Evolutionary conservation across 2,329 filamentous ascomycete species (phyloP), one percentile per base, ranked within the genome.

Genomic region (Trichoderma sp.): DNA sequence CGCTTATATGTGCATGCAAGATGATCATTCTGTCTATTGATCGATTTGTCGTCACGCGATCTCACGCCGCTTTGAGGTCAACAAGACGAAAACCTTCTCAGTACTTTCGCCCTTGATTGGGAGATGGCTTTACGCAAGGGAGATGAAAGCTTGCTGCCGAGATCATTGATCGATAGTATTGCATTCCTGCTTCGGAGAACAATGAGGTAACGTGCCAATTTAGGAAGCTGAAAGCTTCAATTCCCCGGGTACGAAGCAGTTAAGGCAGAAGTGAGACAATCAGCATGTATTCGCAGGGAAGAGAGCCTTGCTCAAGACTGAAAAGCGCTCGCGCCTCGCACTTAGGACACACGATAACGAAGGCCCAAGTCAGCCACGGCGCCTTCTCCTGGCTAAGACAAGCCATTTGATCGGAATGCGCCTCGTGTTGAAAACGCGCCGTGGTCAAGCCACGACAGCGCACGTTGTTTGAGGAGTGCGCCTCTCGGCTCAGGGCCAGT

Each of bases 401-500:
- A 24, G 24, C 59, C 30, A 21, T 12, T 17, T n/a, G 15, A 55
- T 5, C 34, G 59, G 41, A 62, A 45, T 45, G 26, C 34, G 50
- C 60, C 60, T 63, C 30, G 50, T 43, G 41, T 47, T 50, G 28
- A 24, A 47, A 54, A 34, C 34, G 59, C 50, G 59, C 26, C 41
- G 26, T 15, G 10, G 60, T 54, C 39, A 41, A 41, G 57, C 50
- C 50, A 62, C 19, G 30, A 34, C 7, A 12, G 41, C 39, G 48
- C 44, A 26, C 7, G 15, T 47, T 39, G 28, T 39, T 34, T 21
- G 12, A 39, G 14, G 34, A 47, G 54, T 47, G 55, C 55, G 56
- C 59, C 39, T 62, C 34, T 52, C 24, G 41, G 48, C 26, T 41
- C 10, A 15, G 28, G 24, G 21, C 56, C 56, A 59, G 41, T 26